phyloP scores from a whole-genome alignment of 2,329 filamentous ascomycete species.

The Neopestalotiopsis clavispora region DNA sequence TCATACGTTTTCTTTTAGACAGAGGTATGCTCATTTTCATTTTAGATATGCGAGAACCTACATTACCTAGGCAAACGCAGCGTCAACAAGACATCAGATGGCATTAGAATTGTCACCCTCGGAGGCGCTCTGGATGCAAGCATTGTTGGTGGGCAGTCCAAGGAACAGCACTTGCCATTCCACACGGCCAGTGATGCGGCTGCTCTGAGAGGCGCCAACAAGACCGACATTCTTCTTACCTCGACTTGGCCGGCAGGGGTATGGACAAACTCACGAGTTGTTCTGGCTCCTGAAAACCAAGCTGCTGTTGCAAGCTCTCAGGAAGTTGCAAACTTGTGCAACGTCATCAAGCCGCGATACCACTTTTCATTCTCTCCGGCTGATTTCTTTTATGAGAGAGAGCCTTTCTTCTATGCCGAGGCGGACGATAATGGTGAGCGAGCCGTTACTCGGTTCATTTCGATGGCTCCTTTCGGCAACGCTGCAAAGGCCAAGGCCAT shows the following conservation, averaged over 20 bases:
- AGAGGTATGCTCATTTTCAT: not conserved
- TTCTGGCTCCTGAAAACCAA: slow-evolving; percentile 58
- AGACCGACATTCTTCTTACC: slow-evolving; percentile 86
- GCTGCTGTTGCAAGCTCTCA: slow-evolving; percentile 60
- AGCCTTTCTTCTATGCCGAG: slow-evolving; percentile 81
- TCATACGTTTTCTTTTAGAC: not conserved
- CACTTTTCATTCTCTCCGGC: slow-evolving; percentile 76
- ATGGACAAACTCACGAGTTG: slow-evolving; percentile 68
- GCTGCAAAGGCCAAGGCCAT: slow-evolving; percentile 77
- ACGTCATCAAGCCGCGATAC: slow-evolving; percentile 85
- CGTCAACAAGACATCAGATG: slow-evolving; percentile 87
- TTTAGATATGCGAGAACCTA: slow-evolving; percentile 81
- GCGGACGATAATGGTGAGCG: slow-evolving; percentile 53
- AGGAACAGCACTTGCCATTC: slow-evolving; percentile 76
- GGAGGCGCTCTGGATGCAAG: slow-evolving; percentile 74
- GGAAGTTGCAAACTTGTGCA: slow-evolving; percentile 78
- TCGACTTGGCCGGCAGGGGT: slow-evolving; percentile 82
- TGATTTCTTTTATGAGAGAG: slow-evolving; percentile 82
- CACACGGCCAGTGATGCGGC: slow-evolving; percentile 81
- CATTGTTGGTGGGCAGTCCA: slow-evolving; percentile 65
- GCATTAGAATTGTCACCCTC: slow-evolving; percentile 83
- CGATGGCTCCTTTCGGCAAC: slow-evolving; percentile 81
- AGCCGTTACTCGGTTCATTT: slow-evolving; percentile 85
- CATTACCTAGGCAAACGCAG: slow-evolving; percentile 88
- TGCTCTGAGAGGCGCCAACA: slow-evolving; percentile 74